Conservation (phyloP, 345 rosid genomes). For the Theobroma cacao region DNA sequence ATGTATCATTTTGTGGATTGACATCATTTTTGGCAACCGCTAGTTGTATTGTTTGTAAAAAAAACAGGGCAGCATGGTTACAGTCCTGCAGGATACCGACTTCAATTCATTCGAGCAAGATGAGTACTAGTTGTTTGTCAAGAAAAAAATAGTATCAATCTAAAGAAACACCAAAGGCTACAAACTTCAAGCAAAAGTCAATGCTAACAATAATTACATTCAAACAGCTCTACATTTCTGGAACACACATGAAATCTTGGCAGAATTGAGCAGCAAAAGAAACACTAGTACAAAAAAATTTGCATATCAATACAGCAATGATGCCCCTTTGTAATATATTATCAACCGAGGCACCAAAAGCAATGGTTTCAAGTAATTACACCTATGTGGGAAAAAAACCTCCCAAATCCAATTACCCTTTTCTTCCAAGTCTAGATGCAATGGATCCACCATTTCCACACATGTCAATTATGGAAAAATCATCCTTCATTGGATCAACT, state of each 20-base stretch:
- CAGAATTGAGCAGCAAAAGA: not conserved
- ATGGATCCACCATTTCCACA: not conserved
- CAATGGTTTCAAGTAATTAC: not conserved
- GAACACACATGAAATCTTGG: not conserved
- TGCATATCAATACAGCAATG: not conserved
- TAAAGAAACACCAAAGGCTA: not conserved
- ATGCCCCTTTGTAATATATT: not conserved
- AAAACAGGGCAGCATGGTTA: not conserved
- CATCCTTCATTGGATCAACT: slow-evolving; percentile 21
- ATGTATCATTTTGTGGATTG: not conserved
- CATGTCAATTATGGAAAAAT: not conserved
- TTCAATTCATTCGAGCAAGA: not conserved
- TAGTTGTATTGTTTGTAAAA: not conserved
- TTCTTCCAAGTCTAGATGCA: not conserved
- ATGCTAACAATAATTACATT: not conserved
- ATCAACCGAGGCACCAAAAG: not conserved
- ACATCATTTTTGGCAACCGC: not conserved
- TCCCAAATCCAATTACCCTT: not conserved
- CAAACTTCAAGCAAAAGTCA: not conserved
- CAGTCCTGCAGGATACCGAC: not conserved
- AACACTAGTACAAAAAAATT: not conserved
- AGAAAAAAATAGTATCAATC: not conserved
- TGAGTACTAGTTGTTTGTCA: not conserved
- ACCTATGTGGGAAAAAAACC: not conserved
- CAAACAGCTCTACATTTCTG: not conserved